Base-by-base conservation (phyloP, 371 early-diverging fungal genomes). In the Funneliformis caledonium region DNA sequence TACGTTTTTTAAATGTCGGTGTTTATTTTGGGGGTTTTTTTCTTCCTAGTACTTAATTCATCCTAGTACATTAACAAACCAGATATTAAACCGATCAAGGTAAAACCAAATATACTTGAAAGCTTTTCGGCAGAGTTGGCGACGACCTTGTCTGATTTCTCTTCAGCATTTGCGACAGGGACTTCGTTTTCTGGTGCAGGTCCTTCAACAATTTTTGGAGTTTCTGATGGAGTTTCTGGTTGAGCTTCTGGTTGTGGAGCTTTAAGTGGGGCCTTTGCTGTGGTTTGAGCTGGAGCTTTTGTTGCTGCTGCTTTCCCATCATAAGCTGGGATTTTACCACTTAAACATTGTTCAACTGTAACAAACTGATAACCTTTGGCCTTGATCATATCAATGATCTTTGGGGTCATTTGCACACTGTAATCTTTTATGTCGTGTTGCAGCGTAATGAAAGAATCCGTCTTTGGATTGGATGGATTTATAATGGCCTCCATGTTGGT, bases 321-420 rank as follows among this genome's bases (percentile, higher is more conserved):
- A 22, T 80, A 80, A 5, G 72, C 45, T n/a, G 65, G 72, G 12
- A 42, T 33, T 37, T 48, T 79, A 61, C 81, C 74, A 62, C 85
- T 84, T 68, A 84, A 48, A 82, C 90, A 90, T 76, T 88, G 86
- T 72, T 87, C 89, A 59, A 88, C 87, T 11, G 88, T 89, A 47
- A 85, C 83, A 80, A 90, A 88, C 42, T 83, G 81, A 75, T 85
- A 87, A 4, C 87, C 88, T 81, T 84, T 83, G 8, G 45, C 68
- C 60, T 70, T 72, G 31, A 84, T 81, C 19, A 83, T 83, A 1
- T 83, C 72, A 45, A 88, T 87, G 33, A 88, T 70, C 37, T 48
- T 69, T 2, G 67, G 81, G 22, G 85, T 82, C 59, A 88, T 80
- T 60, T 83, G 69, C 9, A 86, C 86, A 1, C 88, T 87, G 81